Base-by-base conservation (phyloP, 2,329 filamentous ascomycete genomes). In the Erysiphe neolycopersici region DNA sequence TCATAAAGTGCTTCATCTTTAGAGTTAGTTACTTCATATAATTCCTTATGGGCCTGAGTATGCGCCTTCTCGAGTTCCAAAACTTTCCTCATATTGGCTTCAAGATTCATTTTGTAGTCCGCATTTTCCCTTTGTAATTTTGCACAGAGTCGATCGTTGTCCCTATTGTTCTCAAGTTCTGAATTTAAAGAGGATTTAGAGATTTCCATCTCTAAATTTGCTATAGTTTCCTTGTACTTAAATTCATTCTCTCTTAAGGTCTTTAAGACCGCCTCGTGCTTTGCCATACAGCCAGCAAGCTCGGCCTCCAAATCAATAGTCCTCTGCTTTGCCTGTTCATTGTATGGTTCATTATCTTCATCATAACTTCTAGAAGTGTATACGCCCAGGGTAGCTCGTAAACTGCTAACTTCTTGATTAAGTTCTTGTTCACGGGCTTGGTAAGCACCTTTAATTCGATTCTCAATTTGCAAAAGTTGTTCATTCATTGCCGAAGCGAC, bases 401-500 rank as follows among this genome's bases (percentile, higher is more conserved):
- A 65, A 19, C 61, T 65, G 41, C 79, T 70, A 18, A 95, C 63
- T 59, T 94, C 76, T 9, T 66, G 63, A 41, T 73, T 63, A 2
- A 95, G 65, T 53, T 85, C 75, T 56, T 72, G 69, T 60, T 95
- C 87, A 26, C 81, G 74, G 13, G 64, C 60, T n/a, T 68, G 66
- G 50, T 94, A 76, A 0, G 70, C 65, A 41, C 82, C 74, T 46
- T 69, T 68, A 48, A 94, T 75, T 55, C 87, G 76, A 51, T 71
- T 77, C 59, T 95, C 85, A 51, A 78, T 91, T 58, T 83, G 76
- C 55, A 85, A 73, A 5, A 98, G 69, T 59, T 94, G 84, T 48
- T 91, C 81, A 46, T 81, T 79, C 63, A 98, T 72, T 14, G 76
- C 78, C 4, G 82, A 79, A 30, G 95, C 77, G 49, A 94, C 76